These are phyloP conservation scores for Lunularia cruciata DNA, from an alignment of 225 moss, liverwort and hornwort genomes.

Conservation along the genomic window DNA sequence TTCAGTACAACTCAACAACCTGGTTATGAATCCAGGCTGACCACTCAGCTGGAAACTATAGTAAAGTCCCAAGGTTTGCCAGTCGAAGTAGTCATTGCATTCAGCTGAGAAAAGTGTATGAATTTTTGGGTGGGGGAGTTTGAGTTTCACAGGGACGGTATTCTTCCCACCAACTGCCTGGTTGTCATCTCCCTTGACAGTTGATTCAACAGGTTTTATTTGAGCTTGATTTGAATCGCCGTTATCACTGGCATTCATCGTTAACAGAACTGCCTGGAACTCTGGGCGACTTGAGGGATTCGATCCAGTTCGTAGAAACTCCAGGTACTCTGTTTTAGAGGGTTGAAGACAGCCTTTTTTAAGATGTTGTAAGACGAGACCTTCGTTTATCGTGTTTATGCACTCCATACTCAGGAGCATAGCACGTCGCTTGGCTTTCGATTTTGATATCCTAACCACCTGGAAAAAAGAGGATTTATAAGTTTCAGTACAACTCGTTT, in stretches of 20 bases:
- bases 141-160: background rate
- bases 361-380: constrained; percentile 68
- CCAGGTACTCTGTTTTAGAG: constrained; percentile 59
- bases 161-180: background rate
- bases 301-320: constrained; percentile 49
- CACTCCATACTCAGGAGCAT: constrained; percentile 85
- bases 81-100: constrained; percentile 55
- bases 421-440: constrained; percentile 53
- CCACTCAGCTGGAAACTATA: constrained; percentile 54
- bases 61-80: constrained; percentile 56
- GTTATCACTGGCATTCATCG: background rate
- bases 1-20: constrained; percentile 50
- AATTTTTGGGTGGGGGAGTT: constrained; percentile 37
- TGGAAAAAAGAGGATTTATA: constrained; percentile 35
- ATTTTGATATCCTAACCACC: constrained; percentile 55
- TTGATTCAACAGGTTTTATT: background rate
- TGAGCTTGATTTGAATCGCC: background rate
- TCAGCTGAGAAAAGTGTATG: constrained; percentile 55
- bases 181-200: background rate
- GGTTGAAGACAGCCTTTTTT: constrained; percentile 65
- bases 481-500: background rate
- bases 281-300: constrained; percentile 15
- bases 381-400: constrained; percentile 93
- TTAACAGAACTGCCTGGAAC: background rate
- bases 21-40: constrained; percentile 55